Evolutionary conservation across 2,329 filamentous ascomycete genomes (phyloP).

Genomic region (Apiospora hydei): DNA sequence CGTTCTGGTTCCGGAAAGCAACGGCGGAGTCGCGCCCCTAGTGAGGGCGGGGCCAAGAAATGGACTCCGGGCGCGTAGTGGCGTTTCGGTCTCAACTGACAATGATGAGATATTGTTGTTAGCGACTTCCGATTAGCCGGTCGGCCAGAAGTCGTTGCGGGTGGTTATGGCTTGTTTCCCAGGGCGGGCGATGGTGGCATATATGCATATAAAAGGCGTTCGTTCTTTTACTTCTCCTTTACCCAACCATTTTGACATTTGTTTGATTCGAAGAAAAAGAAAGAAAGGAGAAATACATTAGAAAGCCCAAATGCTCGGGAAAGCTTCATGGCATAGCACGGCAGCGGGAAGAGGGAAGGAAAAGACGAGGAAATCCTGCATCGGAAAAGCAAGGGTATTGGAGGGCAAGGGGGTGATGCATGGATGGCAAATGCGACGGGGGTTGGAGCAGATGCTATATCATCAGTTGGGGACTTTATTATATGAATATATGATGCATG

Average conservation of each 20-base stretch:
- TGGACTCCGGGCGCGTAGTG: slow-evolving; percentile 25
- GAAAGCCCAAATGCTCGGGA: background rate
- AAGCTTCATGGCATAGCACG: background rate
- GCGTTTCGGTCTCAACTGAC: slow-evolving; percentile 14
- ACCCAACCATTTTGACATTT: background rate
- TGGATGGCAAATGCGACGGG: background rate
- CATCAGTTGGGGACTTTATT: slow-evolving; percentile 1
- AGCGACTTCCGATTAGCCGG: background rate
- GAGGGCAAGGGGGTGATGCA: background rate
- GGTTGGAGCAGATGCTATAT: background rate
- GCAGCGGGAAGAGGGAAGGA: background rate
- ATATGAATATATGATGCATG: slow-evolving; percentile 17
- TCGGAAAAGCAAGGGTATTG: background rate
- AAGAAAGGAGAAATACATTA: background rate
- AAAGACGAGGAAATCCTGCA: background rate
- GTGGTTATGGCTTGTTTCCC: background rate
- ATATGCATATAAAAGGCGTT: slow-evolving; percentile 16
- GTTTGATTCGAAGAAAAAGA: background rate
- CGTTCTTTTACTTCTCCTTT: background rate
- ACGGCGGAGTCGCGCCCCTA: slow-evolving; percentile 27
- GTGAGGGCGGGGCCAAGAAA: slow-evolving; percentile 25
- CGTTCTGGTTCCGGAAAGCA: slow-evolving; percentile 24
- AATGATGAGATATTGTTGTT: background rate
- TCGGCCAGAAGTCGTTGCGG: background rate
- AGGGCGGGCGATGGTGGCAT: background rate